Conservation (phyloP, 2,329 filamentous ascomycete species). For the Acrocalymma vagum region DNA sequence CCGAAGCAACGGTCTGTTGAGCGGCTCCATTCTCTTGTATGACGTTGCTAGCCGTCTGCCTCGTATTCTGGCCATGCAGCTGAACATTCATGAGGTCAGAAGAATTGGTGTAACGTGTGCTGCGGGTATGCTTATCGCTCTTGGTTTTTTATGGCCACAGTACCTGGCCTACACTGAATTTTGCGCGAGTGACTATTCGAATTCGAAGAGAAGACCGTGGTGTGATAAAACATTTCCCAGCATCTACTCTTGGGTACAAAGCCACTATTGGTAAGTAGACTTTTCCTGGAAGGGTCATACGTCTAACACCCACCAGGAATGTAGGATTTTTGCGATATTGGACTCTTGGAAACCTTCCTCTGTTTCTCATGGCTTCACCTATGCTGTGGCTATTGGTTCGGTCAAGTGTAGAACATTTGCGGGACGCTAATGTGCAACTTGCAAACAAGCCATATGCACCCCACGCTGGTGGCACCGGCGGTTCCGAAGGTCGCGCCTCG, state of each 20-base stretch:
- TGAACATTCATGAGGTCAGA: slow-evolving; percentile 53
- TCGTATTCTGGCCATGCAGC: slow-evolving; percentile 44
- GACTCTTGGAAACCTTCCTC: slow-evolving; percentile 83
- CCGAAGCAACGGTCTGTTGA: slow-evolving; percentile 87
- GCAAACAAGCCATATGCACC: slow-evolving; percentile 23
- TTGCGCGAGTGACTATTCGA: slow-evolving; percentile 36
- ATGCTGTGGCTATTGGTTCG: slow-evolving; percentile 73
- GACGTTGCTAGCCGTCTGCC: slow-evolving; percentile 48
- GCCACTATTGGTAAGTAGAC: slow-evolving; percentile 80
- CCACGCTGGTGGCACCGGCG: slow-evolving; percentile 16
- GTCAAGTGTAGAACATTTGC: slow-evolving; percentile 60
- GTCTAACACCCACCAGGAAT: slow-evolving; percentile 68
- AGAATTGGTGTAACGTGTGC: slow-evolving; percentile 67
- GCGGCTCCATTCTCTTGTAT: slow-evolving; percentile 76
- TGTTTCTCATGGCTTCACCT: slow-evolving; percentile 85
- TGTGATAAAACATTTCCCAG: slow-evolving; percentile 78
- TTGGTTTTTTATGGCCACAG: slow-evolving; percentile 78
- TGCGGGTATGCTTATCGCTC: slow-evolving; percentile 72
- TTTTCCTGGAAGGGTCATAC: not conserved
- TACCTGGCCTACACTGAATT: slow-evolving; percentile 76
- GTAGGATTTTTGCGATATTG: slow-evolving; percentile 90
- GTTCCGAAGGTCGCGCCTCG: slow-evolving; percentile 11
- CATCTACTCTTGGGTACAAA: slow-evolving; percentile 91
- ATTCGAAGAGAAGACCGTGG: slow-evolving; percentile 68
- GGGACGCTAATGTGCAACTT: slow-evolving; percentile 51